phyloP scores from a whole-genome alignment of 257 asterid species.

The Penstemon eatonii region DNA sequence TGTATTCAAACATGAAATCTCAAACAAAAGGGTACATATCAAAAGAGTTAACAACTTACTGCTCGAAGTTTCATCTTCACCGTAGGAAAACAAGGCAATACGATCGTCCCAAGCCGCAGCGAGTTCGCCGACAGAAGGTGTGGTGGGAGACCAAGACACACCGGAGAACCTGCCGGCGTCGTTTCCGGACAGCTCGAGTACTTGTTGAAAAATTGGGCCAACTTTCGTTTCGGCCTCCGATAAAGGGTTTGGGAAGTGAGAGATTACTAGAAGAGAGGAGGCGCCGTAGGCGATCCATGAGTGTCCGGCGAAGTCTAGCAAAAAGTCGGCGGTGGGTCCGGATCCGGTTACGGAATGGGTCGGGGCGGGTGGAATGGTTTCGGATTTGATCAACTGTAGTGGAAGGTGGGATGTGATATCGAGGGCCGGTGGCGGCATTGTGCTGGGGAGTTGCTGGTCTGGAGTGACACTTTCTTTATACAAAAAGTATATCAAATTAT shows the following conservation, averaged over 20 bases:
- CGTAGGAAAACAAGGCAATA: conserved; percentile 52
- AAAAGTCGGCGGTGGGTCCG: conserved; percentile 66
- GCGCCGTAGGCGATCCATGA: conserved; percentile 97
- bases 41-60: conserved; percentile 47
- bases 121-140: conserved; percentile 77
- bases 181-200: conserved; percentile 62
- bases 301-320: conserved; percentile 67
- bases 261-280: conserved; percentile 71
- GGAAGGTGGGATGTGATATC: conserved; percentile 57
- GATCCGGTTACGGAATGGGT: conserved; percentile 46
- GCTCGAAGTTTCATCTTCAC: conserved; percentile 39
- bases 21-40: neutral
- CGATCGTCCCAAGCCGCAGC: conserved; percentile 68
- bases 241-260: conserved; percentile 85
- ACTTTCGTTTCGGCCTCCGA: conserved; percentile 55
- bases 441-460: too few relatives aligned
- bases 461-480: too few relatives aligned
- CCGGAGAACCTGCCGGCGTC: conserved; percentile 52
- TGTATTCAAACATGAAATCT: neutral
- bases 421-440: conserved; percentile 22
- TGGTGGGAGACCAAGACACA: conserved; percentile 78
- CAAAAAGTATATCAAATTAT: too few relatives aligned
- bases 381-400: conserved; percentile 63
- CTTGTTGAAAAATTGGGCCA: conserved; percentile 80
- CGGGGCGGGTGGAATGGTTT: conserved; percentile 75